A percentile compares a stretch with the other conserved stretches of the same genome.
Evolutionary conservation across 2,329 filamentous ascomycete genomes (phyloP).

Genomic region (Pestalotiopsis sp.): DNA sequence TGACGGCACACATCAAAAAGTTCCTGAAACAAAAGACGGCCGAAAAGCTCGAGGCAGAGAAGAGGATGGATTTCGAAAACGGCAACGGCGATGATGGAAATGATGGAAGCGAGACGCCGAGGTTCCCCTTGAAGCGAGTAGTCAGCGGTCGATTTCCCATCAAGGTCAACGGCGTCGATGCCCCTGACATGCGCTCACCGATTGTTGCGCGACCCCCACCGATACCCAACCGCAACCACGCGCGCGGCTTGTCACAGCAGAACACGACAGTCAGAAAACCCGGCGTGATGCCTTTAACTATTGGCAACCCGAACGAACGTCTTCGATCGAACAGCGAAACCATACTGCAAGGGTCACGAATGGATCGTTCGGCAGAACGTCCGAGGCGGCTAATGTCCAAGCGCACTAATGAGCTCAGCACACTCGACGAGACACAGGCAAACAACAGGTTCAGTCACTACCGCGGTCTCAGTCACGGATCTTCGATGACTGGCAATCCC

Average conservation of each 20-base stretch:
- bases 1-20: conserved; percentile 65
- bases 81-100: conserved; percentile 62
- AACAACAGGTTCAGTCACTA: conserved; percentile 70
- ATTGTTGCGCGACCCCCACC: conserved; percentile 70
- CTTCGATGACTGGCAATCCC: conserved; percentile 61
- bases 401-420: conserved; percentile 62
- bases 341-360: conserved; percentile 49
- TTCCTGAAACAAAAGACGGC: conserved; percentile 57
- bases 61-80: conserved; percentile 55
- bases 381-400: conserved; percentile 64
- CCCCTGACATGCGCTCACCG: conserved; percentile 69
- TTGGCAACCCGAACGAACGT: conserved; percentile 71
- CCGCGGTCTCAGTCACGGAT: conserved; percentile 69
- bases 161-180: conserved; percentile 74
- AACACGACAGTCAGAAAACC: conserved; percentile 68
- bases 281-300: conserved; percentile 70
- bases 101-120: conserved; percentile 80
- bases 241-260: conserved; percentile 73
- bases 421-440: conserved; percentile 63
- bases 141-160: conserved; percentile 69
- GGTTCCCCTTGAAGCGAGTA: conserved; percentile 65
- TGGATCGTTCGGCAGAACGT: conserved; percentile 56
- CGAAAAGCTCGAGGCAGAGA: conserved; percentile 48
- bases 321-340: conserved; percentile 68
- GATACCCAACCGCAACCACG: conserved; percentile 80